These are phyloP conservation scores for Sporisorium iseilematis-ciliati DNA, from an alignment of 1,284 basidiomycete species.

Conservation along the genomic window DNA sequence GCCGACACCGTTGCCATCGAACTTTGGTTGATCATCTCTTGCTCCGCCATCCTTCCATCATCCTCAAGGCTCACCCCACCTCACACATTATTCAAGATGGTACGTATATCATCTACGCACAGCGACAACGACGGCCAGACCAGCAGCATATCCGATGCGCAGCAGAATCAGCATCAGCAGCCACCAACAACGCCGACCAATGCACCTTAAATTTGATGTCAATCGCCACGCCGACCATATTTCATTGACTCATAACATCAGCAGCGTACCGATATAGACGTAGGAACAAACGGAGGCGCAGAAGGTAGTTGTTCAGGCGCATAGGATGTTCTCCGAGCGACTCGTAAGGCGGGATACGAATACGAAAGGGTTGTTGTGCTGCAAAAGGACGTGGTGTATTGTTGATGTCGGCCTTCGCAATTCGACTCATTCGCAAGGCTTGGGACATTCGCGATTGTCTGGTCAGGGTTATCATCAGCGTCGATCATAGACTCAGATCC, in stretches of 20 bases:
- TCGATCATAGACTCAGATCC: background rate
- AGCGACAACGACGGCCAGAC: constrained; percentile 21
- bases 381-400: background rate
- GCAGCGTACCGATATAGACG: background rate
- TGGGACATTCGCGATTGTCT: background rate
- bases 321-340: background rate
- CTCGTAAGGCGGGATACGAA: background rate
- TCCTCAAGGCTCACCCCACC: constrained; percentile 52
- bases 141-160: constrained; percentile 4
- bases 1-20: constrained; percentile 30
- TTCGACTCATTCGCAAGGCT: background rate
- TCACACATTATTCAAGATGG: constrained; percentile 47
- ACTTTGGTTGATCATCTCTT: constrained; percentile 12
- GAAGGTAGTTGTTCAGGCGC: background rate
- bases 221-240: background rate
- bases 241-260: background rate
- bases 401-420: background rate
- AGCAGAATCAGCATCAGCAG: constrained; percentile 16
- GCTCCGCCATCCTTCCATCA: constrained; percentile 53
- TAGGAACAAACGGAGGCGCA: background rate
- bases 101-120: constrained; percentile 32
- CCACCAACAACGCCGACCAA: background rate
- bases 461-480: background rate
- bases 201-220: background rate
- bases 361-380: background rate